Evolutionary conservation across 305 asterid genomes (phyloP).

Genomic region (Solanum aculeatissimum): DNA sequence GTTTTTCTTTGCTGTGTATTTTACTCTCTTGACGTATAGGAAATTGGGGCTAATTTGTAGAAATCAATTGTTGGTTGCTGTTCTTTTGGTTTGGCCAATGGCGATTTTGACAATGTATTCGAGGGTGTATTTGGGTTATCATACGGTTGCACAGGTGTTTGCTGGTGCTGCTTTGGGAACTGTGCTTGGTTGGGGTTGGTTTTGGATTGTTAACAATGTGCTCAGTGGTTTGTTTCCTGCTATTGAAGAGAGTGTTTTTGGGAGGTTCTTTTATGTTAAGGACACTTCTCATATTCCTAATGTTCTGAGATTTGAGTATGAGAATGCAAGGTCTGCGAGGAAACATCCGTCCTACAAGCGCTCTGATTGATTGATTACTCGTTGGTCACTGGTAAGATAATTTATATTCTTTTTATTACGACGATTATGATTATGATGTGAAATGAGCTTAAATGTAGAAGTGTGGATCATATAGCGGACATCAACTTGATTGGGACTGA

Average conservation of each 20-base stretch:
- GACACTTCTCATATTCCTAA: slow-evolving; percentile 88
- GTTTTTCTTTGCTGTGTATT: slow-evolving; percentile 73
- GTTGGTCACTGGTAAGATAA: background rate
- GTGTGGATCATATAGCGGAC: background rate
- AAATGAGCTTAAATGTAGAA: background rate
- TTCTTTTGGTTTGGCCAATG: slow-evolving; percentile 64
- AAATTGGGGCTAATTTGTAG: slow-evolving; percentile 49
- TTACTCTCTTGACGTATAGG: slow-evolving; percentile 42
- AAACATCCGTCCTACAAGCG: slow-evolving; percentile 68
- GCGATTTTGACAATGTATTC: slow-evolving; percentile 67
- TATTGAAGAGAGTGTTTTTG: slow-evolving; percentile 78
- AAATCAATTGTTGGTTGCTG: slow-evolving; percentile 45
- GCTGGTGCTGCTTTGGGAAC: slow-evolving; percentile 78
- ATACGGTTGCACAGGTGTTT: slow-evolving; percentile 44
- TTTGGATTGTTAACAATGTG: slow-evolving; percentile 66
- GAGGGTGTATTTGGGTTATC: slow-evolving; percentile 93
- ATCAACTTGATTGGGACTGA: background rate
- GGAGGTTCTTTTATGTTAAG: slow-evolving; percentile 71
- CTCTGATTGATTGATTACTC: slow-evolving; percentile 26
- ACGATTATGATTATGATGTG: background rate
- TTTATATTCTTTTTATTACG: background rate
- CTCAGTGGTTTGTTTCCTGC: slow-evolving; percentile 40
- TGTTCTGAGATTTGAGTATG: slow-evolving; percentile 85
- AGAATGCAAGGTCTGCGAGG: slow-evolving; percentile 79
- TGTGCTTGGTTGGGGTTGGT: slow-evolving; percentile 70